These are phyloP conservation scores for Ajuga chamaepitys DNA, from an alignment of 257 asterid species.

Conservation along the genomic window DNA sequence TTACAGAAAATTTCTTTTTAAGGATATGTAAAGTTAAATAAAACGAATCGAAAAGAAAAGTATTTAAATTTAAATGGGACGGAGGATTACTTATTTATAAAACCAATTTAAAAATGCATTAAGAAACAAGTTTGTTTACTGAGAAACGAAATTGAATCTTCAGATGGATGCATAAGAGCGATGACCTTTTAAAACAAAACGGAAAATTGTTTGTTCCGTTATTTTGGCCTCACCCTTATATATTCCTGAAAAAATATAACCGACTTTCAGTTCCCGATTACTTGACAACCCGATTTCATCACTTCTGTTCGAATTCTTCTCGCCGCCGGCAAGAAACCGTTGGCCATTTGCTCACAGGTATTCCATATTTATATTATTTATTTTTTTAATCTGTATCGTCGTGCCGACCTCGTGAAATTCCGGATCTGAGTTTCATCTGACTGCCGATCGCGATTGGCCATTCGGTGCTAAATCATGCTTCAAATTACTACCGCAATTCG, in stretches of 20 bases:
- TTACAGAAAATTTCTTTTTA: too few species aligned
- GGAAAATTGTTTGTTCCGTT: too few species aligned
- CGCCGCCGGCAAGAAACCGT: conserved; percentile 7
- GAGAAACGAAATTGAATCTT: too few species aligned
- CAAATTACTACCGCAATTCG: background rate
- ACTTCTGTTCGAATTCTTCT: background rate
- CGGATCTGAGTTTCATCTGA: conserved; percentile 10
- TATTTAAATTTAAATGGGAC: too few species aligned
- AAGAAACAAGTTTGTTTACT: too few species aligned
- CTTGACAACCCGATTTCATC: conserved; percentile 11
- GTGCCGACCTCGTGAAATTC: background rate
- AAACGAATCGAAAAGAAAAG: too few species aligned
- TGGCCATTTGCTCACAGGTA: conserved; percentile 8
- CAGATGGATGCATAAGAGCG: too few species aligned
- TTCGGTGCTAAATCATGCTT: background rate
- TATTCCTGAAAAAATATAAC: conserved; percentile 12
- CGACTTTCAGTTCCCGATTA: background rate
- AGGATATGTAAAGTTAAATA: too few species aligned
- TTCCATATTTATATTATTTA: background rate
- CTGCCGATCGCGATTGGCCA: conserved; percentile 5
- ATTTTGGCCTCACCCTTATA: conserved; percentile 3
- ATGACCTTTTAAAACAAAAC: too few species aligned
- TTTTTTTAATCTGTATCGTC: background rate
- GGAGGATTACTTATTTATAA: too few species aligned
- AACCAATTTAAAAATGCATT: too few species aligned